These are phyloP conservation scores for Paratrimastix pyriformis DNA, from an alignment of 78 protist genomes.

Conservation along the genomic window DNA sequence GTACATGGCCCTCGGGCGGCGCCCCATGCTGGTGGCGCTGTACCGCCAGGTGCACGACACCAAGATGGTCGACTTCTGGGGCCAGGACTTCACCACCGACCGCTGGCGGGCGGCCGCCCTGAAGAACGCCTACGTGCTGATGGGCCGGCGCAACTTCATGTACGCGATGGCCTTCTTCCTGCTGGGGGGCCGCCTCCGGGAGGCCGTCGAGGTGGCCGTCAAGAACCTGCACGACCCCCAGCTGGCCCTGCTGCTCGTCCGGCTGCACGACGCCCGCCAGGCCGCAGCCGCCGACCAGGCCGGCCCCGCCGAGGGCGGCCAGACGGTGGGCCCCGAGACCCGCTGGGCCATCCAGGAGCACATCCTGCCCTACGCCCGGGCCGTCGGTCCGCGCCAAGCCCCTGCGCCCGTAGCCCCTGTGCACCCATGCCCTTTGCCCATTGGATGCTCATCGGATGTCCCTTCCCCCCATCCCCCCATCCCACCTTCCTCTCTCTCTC, in stretches of 20 bases:
- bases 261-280: conserved; percentile 24
- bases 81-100: conserved; percentile 21
- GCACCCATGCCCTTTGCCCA: too few relatives aligned
- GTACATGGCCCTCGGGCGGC: conserved; percentile 23
- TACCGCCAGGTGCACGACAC: neutral
- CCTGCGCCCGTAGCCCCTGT: too few relatives aligned
- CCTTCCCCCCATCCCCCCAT: too few relatives aligned
- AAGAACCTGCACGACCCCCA: conserved; percentile 26
- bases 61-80: conserved; percentile 15
- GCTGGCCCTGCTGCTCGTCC: conserved; percentile 22
- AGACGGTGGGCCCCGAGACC: too few relatives aligned
- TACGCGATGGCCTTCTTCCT: conserved; percentile 45
- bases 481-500: too few relatives aligned
- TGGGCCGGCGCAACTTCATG: conserved; percentile 28
- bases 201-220: neutral
- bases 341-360: too few relatives aligned
- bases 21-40: neutral
- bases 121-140: conserved; percentile 39
- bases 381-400: too few relatives aligned
- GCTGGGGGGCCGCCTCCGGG: neutral
- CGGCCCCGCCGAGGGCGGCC: too few relatives aligned
- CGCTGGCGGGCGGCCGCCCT: conserved; percentile 42
- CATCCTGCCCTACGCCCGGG: too few relatives aligned
- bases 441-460: too few relatives aligned
- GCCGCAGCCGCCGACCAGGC: too few relatives aligned